Conservation (phyloP, 495 filamentous ascomycete genomes). For the Trichoderma reesei region DNA sequence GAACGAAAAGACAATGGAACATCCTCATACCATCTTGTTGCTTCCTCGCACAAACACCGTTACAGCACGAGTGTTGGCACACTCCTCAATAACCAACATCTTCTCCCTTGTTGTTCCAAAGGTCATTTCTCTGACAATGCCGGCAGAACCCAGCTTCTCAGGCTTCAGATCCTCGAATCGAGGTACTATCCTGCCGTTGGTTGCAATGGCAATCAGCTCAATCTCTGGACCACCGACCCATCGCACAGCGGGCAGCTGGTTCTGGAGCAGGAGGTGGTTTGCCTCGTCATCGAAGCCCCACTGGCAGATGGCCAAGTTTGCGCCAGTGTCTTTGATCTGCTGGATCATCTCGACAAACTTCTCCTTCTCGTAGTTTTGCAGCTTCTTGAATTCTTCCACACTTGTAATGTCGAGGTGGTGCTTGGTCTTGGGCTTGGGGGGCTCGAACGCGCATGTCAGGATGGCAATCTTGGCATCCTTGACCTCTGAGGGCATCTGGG, state of each 20-base stretch:
- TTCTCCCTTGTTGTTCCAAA: slow-evolving; percentile 98
- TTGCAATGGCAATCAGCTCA: slow-evolving; percentile 96
- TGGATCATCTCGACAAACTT: slow-evolving; percentile 99
- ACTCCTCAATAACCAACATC: slow-evolving; percentile 99
- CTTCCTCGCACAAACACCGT: slow-evolving; percentile 93
- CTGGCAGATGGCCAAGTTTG: slow-evolving; percentile 96
- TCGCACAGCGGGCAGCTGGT: slow-evolving; percentile 87
- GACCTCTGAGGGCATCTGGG: slow-evolving; percentile 95
- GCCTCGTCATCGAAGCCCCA: slow-evolving; percentile 99
- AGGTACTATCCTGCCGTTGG: slow-evolving; percentile 93
- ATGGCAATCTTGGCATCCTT: slow-evolving; percentile 93
- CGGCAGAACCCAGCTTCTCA: slow-evolving; percentile 84
- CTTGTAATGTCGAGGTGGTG: slow-evolving; percentile 97
- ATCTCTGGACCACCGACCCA: slow-evolving; percentile 99
- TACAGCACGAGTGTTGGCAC: slow-evolving; percentile 92
- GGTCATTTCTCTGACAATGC: slow-evolving; percentile 84
- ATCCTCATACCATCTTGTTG: slow-evolving; percentile 83
- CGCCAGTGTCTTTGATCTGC: slow-evolving; percentile 93
- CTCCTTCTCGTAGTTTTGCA: slow-evolving; percentile 87
- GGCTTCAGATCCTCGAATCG: slow-evolving; percentile 89
- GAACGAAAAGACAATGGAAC: not conserved
- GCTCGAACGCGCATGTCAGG: slow-evolving; percentile 95
- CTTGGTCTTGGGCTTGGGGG: slow-evolving; percentile 99
- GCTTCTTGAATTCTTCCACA: slow-evolving; percentile 93
- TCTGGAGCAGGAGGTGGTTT: slow-evolving; percentile 92